Base-by-base conservation (phyloP, 2,329 filamentous ascomycete species). In the Ophiocordyceps camponoti-leonardi region DNA sequence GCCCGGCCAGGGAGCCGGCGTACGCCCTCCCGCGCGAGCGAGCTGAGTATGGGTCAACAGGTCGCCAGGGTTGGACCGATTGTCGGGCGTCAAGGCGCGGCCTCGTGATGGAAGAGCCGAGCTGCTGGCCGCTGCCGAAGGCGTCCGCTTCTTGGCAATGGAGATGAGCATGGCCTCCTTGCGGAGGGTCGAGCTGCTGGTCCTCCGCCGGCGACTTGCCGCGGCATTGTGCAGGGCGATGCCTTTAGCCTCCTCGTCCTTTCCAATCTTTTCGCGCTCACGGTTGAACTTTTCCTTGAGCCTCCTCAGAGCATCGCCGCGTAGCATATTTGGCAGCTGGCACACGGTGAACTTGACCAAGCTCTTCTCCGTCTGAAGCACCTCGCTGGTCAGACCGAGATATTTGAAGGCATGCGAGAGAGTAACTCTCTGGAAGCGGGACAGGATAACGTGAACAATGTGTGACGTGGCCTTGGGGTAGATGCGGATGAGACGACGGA, bases 401-500 rank as follows among this genome's bases (percentile, higher is more conserved):
- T 98, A 98, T 45, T 85, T 85, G 67, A 95, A 92, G 0, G 87
- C 92, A 12, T 93, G 96, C 0, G 88, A 84, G 45, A 98, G 77
- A 0, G 92, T 98, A 3, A 98, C 93, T 53, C 93, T 73, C 59
- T 98, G 90, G 44, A 98, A 81, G 43, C 93, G 77, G 3, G 93
- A 95, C 30, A 98, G 66, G 49, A 98, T 98, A 42, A 98, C 90
- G 58, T 98, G 92, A 6, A 98, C 87, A 51, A 98, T 96, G 57
- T 98, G 93, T 2, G 92, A 83, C 2, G 92, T 95, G 11, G 93
- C 88, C 65, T 93, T 94, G 11, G 92, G 92, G 54, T 96, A 98
- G 22, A 95, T 81, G 56, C 86, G 79, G 44, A 94, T 98, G 45
- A 98, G 69, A 10, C 93, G 80, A 45, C 87, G 79, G 55, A 98